A percentile compares a stretch with the other conserved stretches of the same genome.
Evolutionary conservation across 257 asterid genomes (phyloP).

Genomic region (Lantana camara): DNA sequence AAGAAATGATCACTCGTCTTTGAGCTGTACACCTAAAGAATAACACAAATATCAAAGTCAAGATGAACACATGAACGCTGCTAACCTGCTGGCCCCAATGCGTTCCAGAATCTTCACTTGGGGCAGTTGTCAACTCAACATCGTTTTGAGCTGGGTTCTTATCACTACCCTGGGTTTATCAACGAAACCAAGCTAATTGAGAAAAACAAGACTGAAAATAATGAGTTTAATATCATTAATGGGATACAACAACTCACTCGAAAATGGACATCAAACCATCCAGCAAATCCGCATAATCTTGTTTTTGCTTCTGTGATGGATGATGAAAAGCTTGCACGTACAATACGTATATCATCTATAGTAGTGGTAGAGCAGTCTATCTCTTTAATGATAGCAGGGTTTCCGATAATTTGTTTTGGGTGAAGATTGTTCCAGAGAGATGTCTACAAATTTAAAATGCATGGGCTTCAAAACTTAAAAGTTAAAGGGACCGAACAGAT

Average conservation of each 20-base stretch:
- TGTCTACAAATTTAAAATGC: constrained; percentile 54
- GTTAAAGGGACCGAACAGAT: too few relatives aligned
- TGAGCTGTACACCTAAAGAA: neutral
- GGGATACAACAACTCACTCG: constrained; percentile 56
- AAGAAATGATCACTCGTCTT: neutral
- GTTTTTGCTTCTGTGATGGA: constrained; percentile 62
- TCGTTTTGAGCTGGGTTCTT: constrained; percentile 73
- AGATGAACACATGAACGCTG: neutral
- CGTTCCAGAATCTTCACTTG: constrained; percentile 64
- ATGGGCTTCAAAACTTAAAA: neutral
- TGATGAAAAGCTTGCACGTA: constrained; percentile 63
- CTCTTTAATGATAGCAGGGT: constrained; percentile 69
- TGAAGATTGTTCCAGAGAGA: constrained; percentile 86
- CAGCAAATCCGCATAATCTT: constrained; percentile 84
- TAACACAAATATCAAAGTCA: neutral
- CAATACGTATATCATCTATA: constrained; percentile 56
- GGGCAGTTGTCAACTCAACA: constrained; percentile 85
- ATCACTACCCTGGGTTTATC: constrained; percentile 54
- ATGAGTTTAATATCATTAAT: constrained; percentile 2
- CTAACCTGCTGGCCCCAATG: constrained; percentile 99
- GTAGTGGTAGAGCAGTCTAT: constrained; percentile 79
- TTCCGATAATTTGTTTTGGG: constrained; percentile 83
- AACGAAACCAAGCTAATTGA: constrained; percentile 23
- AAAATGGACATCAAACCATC: constrained; percentile 99
- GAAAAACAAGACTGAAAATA: constrained; percentile 4